phyloP scores from a whole-genome alignment of 192 early-diverging fungal genomes.

The Coemansia sp. region DNA sequence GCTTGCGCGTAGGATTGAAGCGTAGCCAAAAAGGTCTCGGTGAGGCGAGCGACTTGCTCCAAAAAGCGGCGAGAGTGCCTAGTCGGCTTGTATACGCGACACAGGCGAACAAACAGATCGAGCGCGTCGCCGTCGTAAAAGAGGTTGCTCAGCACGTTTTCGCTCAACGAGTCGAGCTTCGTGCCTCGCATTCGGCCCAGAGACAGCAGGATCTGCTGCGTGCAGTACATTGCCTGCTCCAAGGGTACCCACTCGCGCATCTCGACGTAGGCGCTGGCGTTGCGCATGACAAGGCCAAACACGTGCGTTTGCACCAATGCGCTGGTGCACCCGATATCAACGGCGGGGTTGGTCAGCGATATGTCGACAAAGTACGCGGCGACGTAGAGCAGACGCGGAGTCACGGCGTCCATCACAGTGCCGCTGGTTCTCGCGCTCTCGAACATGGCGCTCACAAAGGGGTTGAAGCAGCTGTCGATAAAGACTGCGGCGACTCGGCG shows the following conservation, averaged over 20 bases:
- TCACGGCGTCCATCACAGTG: constrained; percentile 21
- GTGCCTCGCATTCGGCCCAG: constrained; percentile 40
- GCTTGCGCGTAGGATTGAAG: constrained; percentile 28
- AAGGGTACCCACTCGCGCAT: constrained; percentile 39
- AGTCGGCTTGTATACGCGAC: constrained; percentile 43
- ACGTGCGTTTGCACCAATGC: constrained; percentile 35
- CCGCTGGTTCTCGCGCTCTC: constrained; percentile 25
- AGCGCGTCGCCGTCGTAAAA: constrained; percentile 56
- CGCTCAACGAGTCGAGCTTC: constrained; percentile 39
- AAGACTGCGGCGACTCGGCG: constrained; percentile 37
- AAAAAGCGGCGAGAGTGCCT: constrained; percentile 26
- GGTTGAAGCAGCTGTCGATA: constrained; percentile 54
- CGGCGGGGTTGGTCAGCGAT: constrained; percentile 42
- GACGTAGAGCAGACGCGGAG: constrained; percentile 39
- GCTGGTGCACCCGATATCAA: constrained; percentile 46
- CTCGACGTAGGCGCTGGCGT: constrained; percentile 41
- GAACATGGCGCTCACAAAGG: constrained; percentile 42
- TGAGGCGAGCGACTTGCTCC: constrained; percentile 36
- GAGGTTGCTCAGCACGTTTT: constrained; percentile 48
- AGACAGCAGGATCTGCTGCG: constrained; percentile 41
- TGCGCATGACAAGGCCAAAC: constrained; percentile 44
- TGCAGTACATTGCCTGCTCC: constrained; percentile 51
- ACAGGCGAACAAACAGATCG: constrained; percentile 44
- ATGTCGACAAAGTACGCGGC: constrained; percentile 53
- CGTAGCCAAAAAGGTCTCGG: constrained; percentile 42